A percentile compares a stretch with the other conserved stretches of the same genome.
Evolutionary conservation across 257 asterid genomes (phyloP).

Genomic region (Nicotiana undulata): DNA sequence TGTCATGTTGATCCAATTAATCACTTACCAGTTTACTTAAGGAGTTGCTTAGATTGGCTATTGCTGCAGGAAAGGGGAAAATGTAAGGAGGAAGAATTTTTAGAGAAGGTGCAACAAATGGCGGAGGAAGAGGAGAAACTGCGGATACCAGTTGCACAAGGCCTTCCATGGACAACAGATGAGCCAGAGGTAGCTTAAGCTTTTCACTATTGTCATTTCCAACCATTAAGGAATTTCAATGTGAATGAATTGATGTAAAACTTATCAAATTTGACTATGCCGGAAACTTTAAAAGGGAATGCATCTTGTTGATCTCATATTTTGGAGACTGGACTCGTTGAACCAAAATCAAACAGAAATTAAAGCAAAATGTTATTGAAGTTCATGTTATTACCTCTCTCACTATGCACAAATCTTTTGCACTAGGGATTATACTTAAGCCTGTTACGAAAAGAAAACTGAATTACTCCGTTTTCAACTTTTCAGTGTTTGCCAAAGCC

Average conservation of each 20-base stretch:
- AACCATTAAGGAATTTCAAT: neutral
- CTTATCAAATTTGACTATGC: neutral
- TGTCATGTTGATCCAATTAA: neutral
- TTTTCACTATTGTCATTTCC: neutral
- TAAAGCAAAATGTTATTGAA: neutral
- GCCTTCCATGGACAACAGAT: conserved; percentile 95
- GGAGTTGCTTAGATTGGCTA: conserved; percentile 5
- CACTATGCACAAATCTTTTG: neutral
- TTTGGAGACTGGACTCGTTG: neutral
- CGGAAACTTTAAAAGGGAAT: neutral
- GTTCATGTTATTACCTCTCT: neutral
- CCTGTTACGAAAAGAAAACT: neutral
- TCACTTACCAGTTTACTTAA: neutral
- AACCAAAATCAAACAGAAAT: neutral
- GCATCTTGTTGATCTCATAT: neutral
- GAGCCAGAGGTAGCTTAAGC: conserved; percentile 68
- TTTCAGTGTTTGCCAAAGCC: conserved; percentile 78
- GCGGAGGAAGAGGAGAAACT: conserved; percentile 73
- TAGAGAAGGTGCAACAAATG: conserved; percentile 62
- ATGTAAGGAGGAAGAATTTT: conserved; percentile 72
- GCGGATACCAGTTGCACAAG: conserved; percentile 84
- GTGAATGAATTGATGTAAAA: neutral
- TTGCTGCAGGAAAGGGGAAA: conserved; percentile 75
- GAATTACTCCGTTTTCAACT: conserved; percentile 3
- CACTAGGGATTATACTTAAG: neutral